phyloP scores from a whole-genome alignment of 2,329 filamentous ascomycete genomes.

The Metarhizium brunneum region DNA sequence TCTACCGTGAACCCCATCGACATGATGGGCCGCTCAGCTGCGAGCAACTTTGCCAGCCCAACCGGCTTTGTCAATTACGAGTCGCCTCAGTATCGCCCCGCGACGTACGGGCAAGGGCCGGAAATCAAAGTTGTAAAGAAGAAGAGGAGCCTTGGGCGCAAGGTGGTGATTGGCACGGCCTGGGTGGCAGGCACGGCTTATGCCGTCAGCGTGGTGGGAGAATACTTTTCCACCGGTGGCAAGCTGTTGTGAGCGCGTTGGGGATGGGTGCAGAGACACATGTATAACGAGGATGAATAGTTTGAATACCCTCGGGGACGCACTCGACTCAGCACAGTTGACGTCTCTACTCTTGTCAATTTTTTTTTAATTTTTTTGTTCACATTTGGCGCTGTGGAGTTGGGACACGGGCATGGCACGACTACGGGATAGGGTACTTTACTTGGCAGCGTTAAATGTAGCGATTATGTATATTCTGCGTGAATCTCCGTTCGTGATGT shows the following conservation, averaged over 20 bases:
- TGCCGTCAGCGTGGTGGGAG: conserved; percentile 46
- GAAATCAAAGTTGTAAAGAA: conserved; percentile 24
- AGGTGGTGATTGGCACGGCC: conserved; percentile 41
- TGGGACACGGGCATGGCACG: background rate
- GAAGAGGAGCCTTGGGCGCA: conserved; percentile 34
- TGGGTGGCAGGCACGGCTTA: conserved; percentile 49
- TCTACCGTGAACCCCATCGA: conserved; percentile 48
- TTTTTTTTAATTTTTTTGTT: background rate
- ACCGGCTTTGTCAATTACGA: conserved; percentile 59
- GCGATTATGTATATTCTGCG: background rate
- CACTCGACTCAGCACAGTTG: background rate
- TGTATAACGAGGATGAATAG: conserved; percentile 1
- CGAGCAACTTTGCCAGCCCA: conserved; percentile 53
- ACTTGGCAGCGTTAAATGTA: background rate
- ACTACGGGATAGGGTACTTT: background rate
- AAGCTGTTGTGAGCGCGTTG: background rate
- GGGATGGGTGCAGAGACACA: background rate
- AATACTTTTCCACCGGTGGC: conserved; percentile 45
- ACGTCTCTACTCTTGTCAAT: background rate
- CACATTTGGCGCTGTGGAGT: background rate
- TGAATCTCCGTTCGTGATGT: too few species aligned
- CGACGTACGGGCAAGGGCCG: conserved; percentile 20
- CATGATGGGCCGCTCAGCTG: conserved; percentile 37
- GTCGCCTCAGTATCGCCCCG: conserved; percentile 26
- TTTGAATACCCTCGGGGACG: conserved; percentile 3